These are phyloP conservation scores for Globisporangium orthogonon DNA, from an alignment of 352 stramenopile species.

Conservation along the genomic window DNA sequence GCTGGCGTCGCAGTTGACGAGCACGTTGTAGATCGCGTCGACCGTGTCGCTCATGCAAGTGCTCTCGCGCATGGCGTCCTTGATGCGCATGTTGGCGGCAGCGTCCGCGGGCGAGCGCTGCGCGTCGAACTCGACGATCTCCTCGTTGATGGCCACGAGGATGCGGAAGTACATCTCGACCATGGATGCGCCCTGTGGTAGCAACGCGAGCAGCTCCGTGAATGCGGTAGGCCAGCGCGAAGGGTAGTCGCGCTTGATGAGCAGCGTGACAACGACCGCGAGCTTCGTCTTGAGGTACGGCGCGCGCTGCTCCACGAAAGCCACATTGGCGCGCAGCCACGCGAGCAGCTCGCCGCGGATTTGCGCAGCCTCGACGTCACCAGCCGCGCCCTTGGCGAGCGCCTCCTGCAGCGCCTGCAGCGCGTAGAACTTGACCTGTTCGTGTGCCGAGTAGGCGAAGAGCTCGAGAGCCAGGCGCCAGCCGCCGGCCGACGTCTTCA, in stretches of 20 bases:
- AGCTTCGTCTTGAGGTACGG: conserved; percentile 86
- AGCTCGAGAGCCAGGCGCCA: conserved; percentile 65
- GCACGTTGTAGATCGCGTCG: conserved; percentile 78
- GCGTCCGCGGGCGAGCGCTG: conserved; percentile 50
- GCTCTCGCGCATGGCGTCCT: conserved; percentile 83
- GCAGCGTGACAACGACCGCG: conserved; percentile 68
- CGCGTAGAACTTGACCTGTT: conserved; percentile 82
- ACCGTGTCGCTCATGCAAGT: conserved; percentile 70
- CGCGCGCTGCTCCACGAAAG: conserved; percentile 47
- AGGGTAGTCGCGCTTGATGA: conserved; percentile 89
- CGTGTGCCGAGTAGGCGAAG: conserved; percentile 54
- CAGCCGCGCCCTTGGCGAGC: conserved; percentile 25
- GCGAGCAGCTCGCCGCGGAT: conserved; percentile 49
- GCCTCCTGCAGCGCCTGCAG: conserved; percentile 68
- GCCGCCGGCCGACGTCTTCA: conserved; percentile 43
- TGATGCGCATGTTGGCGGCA: conserved; percentile 78
- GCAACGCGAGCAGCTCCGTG: conserved; percentile 66
- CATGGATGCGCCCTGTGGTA: conserved; percentile 65
- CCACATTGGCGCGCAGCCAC: conserved; percentile 59
- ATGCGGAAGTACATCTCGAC: conserved; percentile 91
- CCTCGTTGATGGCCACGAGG: conserved; percentile 86
- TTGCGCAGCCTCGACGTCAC: conserved; percentile 37
- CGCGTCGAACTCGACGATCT: conserved; percentile 88
- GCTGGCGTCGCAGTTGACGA: conserved; percentile 66
- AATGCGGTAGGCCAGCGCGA: conserved; percentile 84